Percentiles rank a stretch among this genome's conserved stretches.
phyloP scores from a whole-genome alignment of 768 basidiomycete genomes.

The Phanerochaete sordida region DNA sequence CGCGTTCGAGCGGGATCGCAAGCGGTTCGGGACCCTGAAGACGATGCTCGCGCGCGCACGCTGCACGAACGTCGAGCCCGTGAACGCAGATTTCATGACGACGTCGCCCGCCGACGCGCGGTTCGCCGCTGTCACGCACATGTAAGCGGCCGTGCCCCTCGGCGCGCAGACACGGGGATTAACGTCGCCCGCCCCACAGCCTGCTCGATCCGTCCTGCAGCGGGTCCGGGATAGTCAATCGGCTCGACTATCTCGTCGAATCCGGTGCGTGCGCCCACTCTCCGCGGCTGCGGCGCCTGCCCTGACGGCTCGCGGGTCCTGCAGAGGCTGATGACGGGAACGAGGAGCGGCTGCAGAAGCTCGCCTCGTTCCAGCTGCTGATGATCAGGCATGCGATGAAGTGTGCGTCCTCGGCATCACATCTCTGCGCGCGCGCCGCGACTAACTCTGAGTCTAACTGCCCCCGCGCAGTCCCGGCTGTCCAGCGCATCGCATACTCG shows the following conservation, averaged over 20 bases:
- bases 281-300: not conserved
- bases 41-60: constrained; percentile 83
- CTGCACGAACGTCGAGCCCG: constrained; percentile 74
- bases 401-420: constrained; percentile 51
- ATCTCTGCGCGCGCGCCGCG: not conserved
- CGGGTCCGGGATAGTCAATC: constrained; percentile 89
- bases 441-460: not conserved
- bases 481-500: constrained; percentile 86
- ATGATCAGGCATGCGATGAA: constrained; percentile 96
- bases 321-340: constrained; percentile 54
- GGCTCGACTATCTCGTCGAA: constrained; percentile 80
- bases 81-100: constrained; percentile 81
- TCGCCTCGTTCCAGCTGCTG: constrained; percentile 83
- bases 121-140: constrained; percentile 74
- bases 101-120: constrained; percentile 63
- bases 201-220: constrained; percentile 96
- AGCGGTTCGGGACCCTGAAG: constrained; percentile 78
- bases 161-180: no score
- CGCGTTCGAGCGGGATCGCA: constrained; percentile 87
- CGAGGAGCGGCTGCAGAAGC: constrained; percentile 73
- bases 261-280: constrained; percentile 43
- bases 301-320: constrained; percentile 2
- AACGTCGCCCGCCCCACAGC: constrained; percentile 35
- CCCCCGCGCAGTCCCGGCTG: constrained; percentile 59
- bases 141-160: no score